Evolutionary conservation across 306 rosid genomes (phyloP).

Genomic region (Cicer bijugum): DNA sequence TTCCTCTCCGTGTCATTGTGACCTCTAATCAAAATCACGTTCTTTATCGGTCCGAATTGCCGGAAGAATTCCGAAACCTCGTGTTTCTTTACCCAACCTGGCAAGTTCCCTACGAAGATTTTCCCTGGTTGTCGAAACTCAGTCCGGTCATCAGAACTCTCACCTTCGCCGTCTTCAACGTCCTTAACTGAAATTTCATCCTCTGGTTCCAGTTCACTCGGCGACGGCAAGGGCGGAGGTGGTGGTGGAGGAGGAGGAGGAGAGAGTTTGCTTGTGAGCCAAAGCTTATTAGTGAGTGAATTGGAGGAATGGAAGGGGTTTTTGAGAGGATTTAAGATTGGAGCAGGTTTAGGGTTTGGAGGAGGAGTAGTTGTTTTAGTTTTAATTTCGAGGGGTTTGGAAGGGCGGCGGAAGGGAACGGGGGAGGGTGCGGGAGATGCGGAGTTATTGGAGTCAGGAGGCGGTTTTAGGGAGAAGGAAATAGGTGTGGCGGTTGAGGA

Average conservation of each 20-base stretch:
- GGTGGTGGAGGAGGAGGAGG: slow-evolving; percentile 46
- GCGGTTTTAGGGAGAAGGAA: slow-evolving; percentile 57
- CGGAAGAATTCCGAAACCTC: slow-evolving; percentile 78
- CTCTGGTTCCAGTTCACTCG: background rate
- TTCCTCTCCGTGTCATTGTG: slow-evolving; percentile 60
- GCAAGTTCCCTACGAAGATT: slow-evolving; percentile 85
- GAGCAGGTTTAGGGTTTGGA: slow-evolving; percentile 42
- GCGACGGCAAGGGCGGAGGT: fast-evolving
- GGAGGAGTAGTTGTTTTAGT: slow-evolving; percentile 6
- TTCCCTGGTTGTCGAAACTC: slow-evolving; percentile 79
- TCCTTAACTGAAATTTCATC: slow-evolving; percentile 12
- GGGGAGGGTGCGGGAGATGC: slow-evolving; percentile 49
- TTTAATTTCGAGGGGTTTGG: slow-evolving; percentile 57
- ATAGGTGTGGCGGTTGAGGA: slow-evolving; percentile 22
- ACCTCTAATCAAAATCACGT: slow-evolving; percentile 77
- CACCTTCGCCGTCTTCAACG: slow-evolving; percentile 29
- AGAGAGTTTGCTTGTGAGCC: slow-evolving; percentile 89
- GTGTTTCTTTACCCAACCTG: slow-evolving; percentile 75
- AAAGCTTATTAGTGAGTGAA: slow-evolving; percentile 68
- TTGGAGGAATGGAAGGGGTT: slow-evolving; percentile 46
- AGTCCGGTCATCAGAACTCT: slow-evolving; percentile 10
- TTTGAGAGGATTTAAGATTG: slow-evolving; percentile 63
- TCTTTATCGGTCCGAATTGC: slow-evolving; percentile 78
- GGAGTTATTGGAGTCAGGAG: slow-evolving; percentile 51
- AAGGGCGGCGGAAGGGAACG: slow-evolving; percentile 69